Evolutionary conservation across 345 rosid species (phyloP), one percentile per base, ranked within the genome.

Genomic region (Raphanus raphanistrum): DNA sequence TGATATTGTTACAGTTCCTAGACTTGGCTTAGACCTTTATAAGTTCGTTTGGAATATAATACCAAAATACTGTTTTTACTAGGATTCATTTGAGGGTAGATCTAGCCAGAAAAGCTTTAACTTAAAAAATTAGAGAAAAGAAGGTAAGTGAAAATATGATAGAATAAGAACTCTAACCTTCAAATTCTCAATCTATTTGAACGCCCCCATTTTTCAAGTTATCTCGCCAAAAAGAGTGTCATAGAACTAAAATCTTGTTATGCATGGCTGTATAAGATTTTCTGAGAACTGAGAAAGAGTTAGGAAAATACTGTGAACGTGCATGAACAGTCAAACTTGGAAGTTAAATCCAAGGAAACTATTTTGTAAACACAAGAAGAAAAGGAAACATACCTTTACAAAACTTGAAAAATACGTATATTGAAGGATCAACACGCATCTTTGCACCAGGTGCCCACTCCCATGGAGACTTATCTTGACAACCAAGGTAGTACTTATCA

Each of bases 401-500:
- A 78, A 86, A 88, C 85, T 77, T 89, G 81, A 94, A 92, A 92
- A 80, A 94, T 75, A 36, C 63, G 87, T 83, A 79, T 94, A 12
- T 10, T 43, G 98, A 66, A 94, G 93, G 80, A 94, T 92, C 76
- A 92, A 85, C 78, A 68, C 90, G 93, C 85, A 90, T 94, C 94
- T 76, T 92, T 61, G 65, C 45, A 72, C 89, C 85, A 43, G 77
- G 80, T 36, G 97, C 84, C 98, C 95, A 92, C 67, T 74, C 87
- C 97, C 98, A 94, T 63, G 66, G 76, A 52, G 91, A 79, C 78
- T 72, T 90, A 70, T 89, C 88, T 16, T 67, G 86, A 78, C 82
- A 86, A 68, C 82, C 33, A 71, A 85, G 86, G 43, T 36, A 36
- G 43, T 87, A 94, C 77, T 84, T 81, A 32, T 92, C 98, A 78